Evolutionary conservation across 805 yeast species (phyloP).

Genomic region (Ogataea thermomethanolica): DNA sequence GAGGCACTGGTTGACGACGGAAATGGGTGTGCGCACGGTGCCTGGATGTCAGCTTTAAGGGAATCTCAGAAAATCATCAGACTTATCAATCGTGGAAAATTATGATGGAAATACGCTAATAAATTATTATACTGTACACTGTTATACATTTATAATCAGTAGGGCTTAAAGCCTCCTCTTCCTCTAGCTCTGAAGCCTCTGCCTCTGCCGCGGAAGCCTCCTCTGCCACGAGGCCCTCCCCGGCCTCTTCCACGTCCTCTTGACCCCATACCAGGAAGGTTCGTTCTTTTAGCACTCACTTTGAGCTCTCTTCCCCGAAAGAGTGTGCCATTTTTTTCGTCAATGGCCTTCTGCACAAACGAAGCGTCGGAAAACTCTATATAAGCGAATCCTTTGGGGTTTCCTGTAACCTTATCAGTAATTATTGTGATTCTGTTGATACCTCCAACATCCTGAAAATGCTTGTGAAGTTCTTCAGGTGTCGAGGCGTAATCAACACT

Average conservation of each 20-base stretch:
- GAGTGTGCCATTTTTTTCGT: constrained; percentile 53
- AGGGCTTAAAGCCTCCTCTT: constrained; percentile 34
- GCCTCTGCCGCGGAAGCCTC: constrained; percentile 26
- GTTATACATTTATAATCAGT: constrained; percentile 14
- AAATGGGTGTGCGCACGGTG: constrained; percentile 59
- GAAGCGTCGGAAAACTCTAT: constrained; percentile 72
- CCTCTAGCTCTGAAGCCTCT: constrained; percentile 30
- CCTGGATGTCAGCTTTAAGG: constrained; percentile 47
- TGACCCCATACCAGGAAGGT: constrained; percentile 65
- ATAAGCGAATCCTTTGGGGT: constrained; percentile 85
- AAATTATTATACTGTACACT: constrained; percentile 6
- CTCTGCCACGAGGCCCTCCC: constrained; percentile 19
- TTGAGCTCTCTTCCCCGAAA: constrained; percentile 70
- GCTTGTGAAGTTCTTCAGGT: constrained; percentile 75
- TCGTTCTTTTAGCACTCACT: constrained; percentile 76
- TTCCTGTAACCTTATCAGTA: constrained; percentile 69
- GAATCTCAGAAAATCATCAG: constrained; percentile 37
- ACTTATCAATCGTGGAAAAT: constrained; percentile 23
- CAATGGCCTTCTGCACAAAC: constrained; percentile 62
- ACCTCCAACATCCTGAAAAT: constrained; percentile 65
- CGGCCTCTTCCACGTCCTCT: constrained; percentile 41
- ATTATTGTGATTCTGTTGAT: constrained; percentile 79
- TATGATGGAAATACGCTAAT: constrained; percentile 9
- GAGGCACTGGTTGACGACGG: constrained; percentile 52
- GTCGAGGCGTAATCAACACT: constrained; percentile 78